phyloP scores from a whole-genome alignment of 192 early-diverging fungal species.

The Piromyces finnis region DNA sequence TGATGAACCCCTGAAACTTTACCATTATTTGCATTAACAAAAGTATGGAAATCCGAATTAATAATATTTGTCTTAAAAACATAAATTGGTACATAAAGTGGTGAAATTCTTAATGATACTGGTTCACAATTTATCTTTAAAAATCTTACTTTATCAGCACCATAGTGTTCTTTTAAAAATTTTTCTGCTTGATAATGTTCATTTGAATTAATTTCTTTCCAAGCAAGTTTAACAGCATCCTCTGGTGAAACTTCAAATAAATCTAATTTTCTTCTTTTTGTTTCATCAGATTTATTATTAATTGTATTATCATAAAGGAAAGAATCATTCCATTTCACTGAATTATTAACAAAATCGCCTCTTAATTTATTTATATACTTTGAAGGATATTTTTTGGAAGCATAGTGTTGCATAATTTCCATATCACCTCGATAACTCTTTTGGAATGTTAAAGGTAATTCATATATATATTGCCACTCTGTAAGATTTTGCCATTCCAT shows the following conservation, averaged over 20 bases:
- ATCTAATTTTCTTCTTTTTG: neutral
- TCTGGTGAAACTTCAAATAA: neutral
- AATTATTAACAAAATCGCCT: neutral
- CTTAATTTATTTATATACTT: neutral
- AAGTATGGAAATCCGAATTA: neutral
- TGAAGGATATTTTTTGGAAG: neutral
- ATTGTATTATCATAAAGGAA: neutral
- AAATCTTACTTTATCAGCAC: neutral
- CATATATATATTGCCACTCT: neutral
- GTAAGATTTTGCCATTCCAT: neutral
- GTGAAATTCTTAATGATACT: neutral
- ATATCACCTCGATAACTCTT: neutral
- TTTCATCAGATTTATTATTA: neutral
- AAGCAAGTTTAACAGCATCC: neutral
- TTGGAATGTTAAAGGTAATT: neutral
- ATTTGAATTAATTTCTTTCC: neutral
- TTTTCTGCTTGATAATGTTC: neutral
- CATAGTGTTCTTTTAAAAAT: neutral
- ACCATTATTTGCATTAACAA: neutral
- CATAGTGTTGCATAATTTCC: neutral
- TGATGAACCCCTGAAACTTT: neutral
- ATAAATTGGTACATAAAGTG: neutral
- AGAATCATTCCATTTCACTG: neutral
- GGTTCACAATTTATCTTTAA: neutral
- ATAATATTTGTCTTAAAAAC: neutral